A percentile compares a stretch with the other conserved stretches of the same genome.
phyloP scores from a whole-genome alignment of 352 stramenopile species.

The Pythium phragmiticola region DNA sequence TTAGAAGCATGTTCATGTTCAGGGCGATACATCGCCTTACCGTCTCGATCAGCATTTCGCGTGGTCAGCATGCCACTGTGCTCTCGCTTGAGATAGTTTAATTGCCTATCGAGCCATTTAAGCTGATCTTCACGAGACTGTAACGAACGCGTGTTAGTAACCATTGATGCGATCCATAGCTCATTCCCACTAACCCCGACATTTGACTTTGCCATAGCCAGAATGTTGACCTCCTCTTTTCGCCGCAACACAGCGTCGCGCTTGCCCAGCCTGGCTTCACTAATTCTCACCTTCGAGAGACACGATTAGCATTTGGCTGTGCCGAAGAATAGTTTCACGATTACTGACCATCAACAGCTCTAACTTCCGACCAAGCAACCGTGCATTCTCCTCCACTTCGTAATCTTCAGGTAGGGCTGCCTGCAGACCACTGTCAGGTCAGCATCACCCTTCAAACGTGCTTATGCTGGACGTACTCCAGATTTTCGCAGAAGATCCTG shows the following conservation, averaged over 20 bases:
- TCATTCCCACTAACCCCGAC: neutral
- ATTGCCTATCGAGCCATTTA: slow-evolving; percentile 3
- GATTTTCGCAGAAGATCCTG: slow-evolving; percentile 4
- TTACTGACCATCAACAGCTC: neutral
- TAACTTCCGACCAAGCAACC: neutral
- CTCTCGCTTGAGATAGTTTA: slow-evolving; percentile 1
- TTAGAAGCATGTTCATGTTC: neutral
- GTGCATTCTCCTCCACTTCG: neutral
- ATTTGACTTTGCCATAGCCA: slow-evolving; percentile 1
- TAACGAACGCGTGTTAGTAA: neutral
- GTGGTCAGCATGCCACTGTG: neutral
- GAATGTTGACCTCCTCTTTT: slow-evolving; percentile 4
- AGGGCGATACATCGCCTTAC: neutral
- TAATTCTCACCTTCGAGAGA: neutral
- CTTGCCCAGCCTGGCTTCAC: neutral
- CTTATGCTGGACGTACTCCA: neutral
- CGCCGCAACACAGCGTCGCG: slow-evolving; percentile 5
- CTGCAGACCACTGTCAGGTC: neutral
- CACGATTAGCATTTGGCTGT: neutral
- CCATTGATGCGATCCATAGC: neutral
- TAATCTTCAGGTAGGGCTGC: slow-evolving; percentile 10
- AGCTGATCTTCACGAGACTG: slow-evolving; percentile 11
- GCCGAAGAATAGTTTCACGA: neutral
- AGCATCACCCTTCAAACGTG: neutral
- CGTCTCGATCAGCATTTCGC: slow-evolving; percentile 1